Percentiles rank a stretch among this genome's conserved stretches.
Conservation (phyloP, 495 filamentous ascomycete species). For the Cercophora sp. region DNA sequence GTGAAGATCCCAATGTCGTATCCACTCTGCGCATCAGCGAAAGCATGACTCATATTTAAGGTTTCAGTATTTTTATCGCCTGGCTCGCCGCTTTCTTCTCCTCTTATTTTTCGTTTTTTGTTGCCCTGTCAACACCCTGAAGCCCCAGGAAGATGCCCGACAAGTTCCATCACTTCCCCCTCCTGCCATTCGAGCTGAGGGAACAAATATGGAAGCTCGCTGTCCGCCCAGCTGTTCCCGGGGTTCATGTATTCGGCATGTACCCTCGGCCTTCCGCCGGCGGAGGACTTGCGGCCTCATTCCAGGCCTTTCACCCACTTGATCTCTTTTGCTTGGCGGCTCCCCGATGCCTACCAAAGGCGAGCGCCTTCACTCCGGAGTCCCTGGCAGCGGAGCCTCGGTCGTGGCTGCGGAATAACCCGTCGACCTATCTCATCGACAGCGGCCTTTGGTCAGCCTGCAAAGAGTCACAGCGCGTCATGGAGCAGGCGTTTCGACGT, state of each 20-base stretch:
- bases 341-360: not conserved
- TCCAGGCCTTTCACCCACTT: not conserved
- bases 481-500: not conserved
- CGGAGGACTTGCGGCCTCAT: not conserved
- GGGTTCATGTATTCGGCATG: not conserved
- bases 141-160: no score
- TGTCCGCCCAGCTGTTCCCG: not conserved
- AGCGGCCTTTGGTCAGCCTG: not conserved
- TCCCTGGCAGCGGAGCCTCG: not conserved
- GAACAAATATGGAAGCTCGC: not conserved
- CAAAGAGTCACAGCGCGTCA: not conserved
- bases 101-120: no score
- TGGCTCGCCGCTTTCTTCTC: no score
- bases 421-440: constrained; percentile 1
- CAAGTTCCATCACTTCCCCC: not conserved
- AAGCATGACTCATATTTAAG: no score
- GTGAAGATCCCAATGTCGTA: no score
- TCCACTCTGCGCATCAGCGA: no score
- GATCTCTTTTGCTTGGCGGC: not conserved
- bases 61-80: no score
- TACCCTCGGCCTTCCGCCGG: not conserved
- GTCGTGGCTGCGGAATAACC: not conserved
- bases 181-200: not conserved
- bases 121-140: no score
- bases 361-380: not conserved